Percentiles rank a stretch among this genome's conserved stretches.
Evolutionary conservation across 768 basidiomycete genomes (phyloP).

Genomic region (button mushroom (Agaricus bisporus)): DNA sequence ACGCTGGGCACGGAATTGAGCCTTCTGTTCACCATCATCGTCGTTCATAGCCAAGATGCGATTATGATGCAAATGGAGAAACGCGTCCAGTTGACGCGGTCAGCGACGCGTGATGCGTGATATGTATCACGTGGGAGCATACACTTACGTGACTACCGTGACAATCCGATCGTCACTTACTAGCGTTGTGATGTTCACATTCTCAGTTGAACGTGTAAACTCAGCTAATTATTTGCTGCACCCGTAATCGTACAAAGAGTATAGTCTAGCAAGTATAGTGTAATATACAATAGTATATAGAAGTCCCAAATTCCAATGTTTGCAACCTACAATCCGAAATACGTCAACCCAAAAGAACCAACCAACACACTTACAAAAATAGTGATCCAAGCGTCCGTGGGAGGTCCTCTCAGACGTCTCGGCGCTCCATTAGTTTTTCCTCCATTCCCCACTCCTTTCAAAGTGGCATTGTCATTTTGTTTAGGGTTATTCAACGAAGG

Average conservation of each 20-base stretch:
- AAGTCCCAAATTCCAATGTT: too few species aligned
- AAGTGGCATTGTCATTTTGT: background rate
- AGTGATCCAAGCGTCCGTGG: background rate
- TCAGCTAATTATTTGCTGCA: too few species aligned
- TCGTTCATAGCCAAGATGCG: conserved; percentile 1
- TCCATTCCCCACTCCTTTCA: background rate
- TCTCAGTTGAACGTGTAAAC: too few species aligned
- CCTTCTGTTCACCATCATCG: background rate
- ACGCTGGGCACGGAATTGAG: background rate
- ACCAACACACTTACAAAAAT: background rate
- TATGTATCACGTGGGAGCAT: too few species aligned
- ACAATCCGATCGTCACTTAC: too few species aligned
- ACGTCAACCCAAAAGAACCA: background rate
- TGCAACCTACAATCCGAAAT: background rate
- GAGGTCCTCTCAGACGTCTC: background rate
- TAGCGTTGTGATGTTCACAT: too few species aligned
- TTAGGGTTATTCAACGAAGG: background rate
- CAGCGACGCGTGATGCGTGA: too few species aligned
- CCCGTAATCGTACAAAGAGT: too few species aligned
- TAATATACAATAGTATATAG: too few species aligned
- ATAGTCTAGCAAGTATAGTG: too few species aligned
- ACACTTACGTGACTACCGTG: too few species aligned
- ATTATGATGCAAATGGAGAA: background rate
- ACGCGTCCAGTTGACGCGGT: too few species aligned
- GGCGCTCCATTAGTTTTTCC: background rate